phyloP scores from a whole-genome alignment of 2,329 filamentous ascomycete species.

The Lachnellula occidentalis region DNA sequence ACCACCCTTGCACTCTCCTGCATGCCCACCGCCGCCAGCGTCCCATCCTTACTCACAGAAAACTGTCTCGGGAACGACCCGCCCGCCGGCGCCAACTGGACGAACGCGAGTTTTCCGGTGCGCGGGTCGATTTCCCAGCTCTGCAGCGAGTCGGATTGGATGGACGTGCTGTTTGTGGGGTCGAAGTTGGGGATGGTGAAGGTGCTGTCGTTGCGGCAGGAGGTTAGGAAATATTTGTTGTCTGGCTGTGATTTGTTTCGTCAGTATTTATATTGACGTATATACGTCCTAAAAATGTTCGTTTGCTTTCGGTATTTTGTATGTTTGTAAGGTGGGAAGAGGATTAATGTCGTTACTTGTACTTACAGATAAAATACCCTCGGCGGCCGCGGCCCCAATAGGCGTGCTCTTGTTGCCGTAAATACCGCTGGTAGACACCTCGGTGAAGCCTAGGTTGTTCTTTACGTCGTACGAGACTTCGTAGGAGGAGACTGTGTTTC shows the following conservation, averaged over 20 bases:
- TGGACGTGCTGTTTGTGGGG: constrained; percentile 34
- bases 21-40: constrained; percentile 40
- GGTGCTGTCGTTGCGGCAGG: constrained; percentile 58
- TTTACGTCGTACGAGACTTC: constrained; percentile 44
- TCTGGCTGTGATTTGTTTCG: too few relatives aligned
- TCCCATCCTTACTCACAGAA: constrained; percentile 40
- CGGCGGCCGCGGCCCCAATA: constrained; percentile 43
- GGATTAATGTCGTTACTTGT: too few relatives aligned
- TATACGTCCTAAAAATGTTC: neutral
- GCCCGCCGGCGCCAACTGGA: constrained; percentile 39
- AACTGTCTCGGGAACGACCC: constrained; percentile 43
- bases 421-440: constrained; percentile 43
- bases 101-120: constrained; percentile 39
- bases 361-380: constrained; percentile 54
- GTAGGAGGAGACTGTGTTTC: constrained; percentile 45
- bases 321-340: neutral
- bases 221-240: constrained; percentile 58
- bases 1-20: constrained; percentile 38
- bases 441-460: constrained; percentile 39
- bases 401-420: constrained; percentile 42
- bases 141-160: constrained; percentile 59
- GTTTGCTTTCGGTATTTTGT: constrained; percentile 2
- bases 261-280: too few relatives aligned
- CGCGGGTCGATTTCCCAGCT: constrained; percentile 50
- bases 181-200: constrained; percentile 46